Conservation (phyloP, 306 rosid species). For the Carpinus fangiana region DNA sequence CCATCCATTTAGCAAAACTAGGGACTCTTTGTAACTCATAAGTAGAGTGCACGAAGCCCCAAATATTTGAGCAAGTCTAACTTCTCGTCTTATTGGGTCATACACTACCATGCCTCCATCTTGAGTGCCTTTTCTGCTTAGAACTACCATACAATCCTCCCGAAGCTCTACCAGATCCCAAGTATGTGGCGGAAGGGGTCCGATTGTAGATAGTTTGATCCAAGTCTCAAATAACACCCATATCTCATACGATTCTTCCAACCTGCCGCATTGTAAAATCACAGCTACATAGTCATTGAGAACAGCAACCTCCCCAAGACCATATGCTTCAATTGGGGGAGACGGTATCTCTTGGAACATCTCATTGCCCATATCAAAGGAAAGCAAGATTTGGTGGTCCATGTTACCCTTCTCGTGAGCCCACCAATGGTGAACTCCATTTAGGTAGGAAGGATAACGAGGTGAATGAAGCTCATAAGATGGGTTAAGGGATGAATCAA, state of each 20-base stretch:
- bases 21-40: too few relatives aligned
- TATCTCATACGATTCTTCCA: background rate
- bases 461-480: background rate
- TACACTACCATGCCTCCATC: too few relatives aligned
- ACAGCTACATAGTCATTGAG: background rate
- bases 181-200: background rate
- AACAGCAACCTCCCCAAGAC: background rate
- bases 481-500: background rate
- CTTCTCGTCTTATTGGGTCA: too few relatives aligned
- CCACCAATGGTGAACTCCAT: background rate
- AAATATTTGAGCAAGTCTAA: too few relatives aligned
- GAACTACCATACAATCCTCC: background rate
- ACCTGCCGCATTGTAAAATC: background rate
- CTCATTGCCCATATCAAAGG: background rate
- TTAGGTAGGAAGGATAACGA: background rate
- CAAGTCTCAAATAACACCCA: background rate
- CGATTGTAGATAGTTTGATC: too few relatives aligned
- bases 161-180: too few relatives aligned
- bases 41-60: too few relatives aligned
- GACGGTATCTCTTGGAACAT: background rate
- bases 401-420: background rate
- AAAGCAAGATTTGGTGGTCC: background rate
- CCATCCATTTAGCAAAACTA: too few relatives aligned
- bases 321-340: background rate
- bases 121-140: too few relatives aligned